These are phyloP conservation scores for Asparagopsis taxiformis DNA, from an alignment of 31 red algal genomes.

Conservation along the genomic window DNA sequence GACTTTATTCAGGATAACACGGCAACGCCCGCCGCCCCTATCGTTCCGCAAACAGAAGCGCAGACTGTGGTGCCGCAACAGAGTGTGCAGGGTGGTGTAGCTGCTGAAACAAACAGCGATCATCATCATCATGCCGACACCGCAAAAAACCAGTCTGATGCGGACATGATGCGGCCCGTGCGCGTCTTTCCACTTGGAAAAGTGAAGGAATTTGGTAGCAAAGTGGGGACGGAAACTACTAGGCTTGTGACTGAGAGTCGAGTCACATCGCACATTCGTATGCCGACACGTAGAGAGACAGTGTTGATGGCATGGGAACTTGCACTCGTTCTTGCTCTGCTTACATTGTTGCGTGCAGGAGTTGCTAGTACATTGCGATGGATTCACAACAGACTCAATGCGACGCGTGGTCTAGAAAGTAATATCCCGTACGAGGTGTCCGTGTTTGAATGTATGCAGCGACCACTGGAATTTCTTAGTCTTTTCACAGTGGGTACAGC, in stretches of 20 bases:
- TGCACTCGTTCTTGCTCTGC: slow-evolving; percentile 56
- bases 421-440: slow-evolving; percentile 85
- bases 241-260: slow-evolving; percentile 11
- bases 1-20: too few relatives aligned
- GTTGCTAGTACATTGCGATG: slow-evolving; percentile 85
- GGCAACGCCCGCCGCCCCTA: too few relatives aligned
- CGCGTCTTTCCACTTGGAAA: neutral
- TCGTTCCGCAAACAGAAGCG: too few relatives aligned
- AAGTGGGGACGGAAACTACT: neutral
- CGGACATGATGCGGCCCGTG: neutral
- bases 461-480: slow-evolving; percentile 93
- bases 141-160: neutral
- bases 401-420: slow-evolving; percentile 48
- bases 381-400: slow-evolving; percentile 81
- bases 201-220: neutral
- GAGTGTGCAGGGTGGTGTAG: too few relatives aligned
- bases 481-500: slow-evolving; percentile 91
- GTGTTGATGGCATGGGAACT: slow-evolving; percentile 67
- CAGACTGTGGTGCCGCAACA: too few relatives aligned
- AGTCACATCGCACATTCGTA: slow-evolving; percentile 4
- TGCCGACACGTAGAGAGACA: slow-evolving; percentile 48
- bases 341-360: slow-evolving; percentile 84
- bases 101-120: too few relatives aligned
- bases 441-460: slow-evolving; percentile 97
- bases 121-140: too few relatives aligned